Conservation (phyloP, 495 filamentous ascomycete genomes). For the Penicillium bovifimosum region DNA sequence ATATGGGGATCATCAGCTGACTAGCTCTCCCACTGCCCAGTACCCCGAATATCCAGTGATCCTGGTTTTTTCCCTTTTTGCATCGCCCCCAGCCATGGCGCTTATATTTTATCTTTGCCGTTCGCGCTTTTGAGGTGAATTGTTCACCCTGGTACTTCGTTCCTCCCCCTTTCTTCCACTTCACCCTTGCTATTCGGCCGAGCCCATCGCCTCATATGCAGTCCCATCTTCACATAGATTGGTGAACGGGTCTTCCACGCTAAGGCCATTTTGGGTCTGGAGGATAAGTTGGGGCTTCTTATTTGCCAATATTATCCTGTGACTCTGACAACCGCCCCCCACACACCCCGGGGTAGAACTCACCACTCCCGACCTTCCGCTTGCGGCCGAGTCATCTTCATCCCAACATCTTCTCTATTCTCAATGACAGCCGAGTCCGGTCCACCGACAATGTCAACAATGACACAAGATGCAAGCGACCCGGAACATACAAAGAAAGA, state of each 20-base stretch:
- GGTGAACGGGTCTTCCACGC: constrained; percentile 24
- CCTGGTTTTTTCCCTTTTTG: neutral
- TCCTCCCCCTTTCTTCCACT: neutral
- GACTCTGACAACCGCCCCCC: neutral
- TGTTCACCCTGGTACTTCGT: neutral
- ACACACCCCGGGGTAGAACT: neutral
- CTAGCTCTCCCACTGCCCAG: neutral
- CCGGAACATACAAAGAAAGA: constrained; percentile 2
- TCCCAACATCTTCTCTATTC: neutral
- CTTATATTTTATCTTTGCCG: neutral
- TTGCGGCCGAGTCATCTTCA: constrained; percentile 9
- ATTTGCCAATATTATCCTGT: constrained; percentile 9
- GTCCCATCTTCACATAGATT: constrained; percentile 2
- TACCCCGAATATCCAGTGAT: neutral
- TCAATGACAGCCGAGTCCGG: constrained; percentile 22
- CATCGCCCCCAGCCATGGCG: constrained; percentile 3
- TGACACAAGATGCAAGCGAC: constrained; percentile 6
- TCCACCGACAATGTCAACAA: constrained; percentile 14
- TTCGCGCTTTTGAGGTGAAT: neutral
- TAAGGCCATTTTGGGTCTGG: constrained; percentile 20
- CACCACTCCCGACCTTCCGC: neutral
- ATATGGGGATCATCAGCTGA: constrained; percentile 2
- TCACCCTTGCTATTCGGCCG: neutral
- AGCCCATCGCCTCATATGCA: neutral
- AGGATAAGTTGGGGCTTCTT: constrained; percentile 22